Evolutionary conservation across 1,139 yeast genomes (phyloP).

Genomic region (Blastobotrys petasosporus): DNA sequence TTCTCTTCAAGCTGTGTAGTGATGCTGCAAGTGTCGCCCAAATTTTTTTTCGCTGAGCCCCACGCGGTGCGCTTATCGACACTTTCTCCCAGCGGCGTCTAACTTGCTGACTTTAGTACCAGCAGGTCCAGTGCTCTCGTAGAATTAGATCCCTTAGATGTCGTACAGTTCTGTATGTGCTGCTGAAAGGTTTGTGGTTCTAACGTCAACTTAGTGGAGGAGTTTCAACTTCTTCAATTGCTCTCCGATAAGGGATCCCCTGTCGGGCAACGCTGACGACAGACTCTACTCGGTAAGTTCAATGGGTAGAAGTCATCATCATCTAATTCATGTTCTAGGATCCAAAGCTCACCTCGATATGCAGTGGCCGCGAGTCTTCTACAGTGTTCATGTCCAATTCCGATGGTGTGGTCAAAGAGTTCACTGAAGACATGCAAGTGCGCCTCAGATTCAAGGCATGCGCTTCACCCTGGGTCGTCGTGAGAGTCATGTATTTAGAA

Average conservation of each 20-base stretch:
- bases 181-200: no score
- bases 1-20: constrained; percentile 2
- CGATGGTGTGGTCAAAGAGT: constrained; percentile 51
- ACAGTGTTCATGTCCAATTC: constrained; percentile 56
- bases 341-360: constrained; percentile 57
- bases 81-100: no score
- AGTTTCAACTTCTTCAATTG: constrained; percentile 85
- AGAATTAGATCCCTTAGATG: no score
- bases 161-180: no score
- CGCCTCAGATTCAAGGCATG: constrained; percentile 55
- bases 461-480: constrained; percentile 45
- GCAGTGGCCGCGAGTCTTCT: constrained; percentile 41
- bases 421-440: constrained; percentile 46
- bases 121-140: no score
- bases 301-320: background rate
- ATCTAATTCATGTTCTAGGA: constrained; percentile 37
- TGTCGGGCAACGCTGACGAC: constrained; percentile 47
- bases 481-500: constrained; percentile 46
- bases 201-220: constrained; percentile 49
- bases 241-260: constrained; percentile 80
- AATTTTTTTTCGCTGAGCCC: background rate
- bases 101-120: no score
- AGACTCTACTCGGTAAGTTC: constrained; percentile 55
- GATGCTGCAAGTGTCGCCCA: background rate
- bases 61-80: background rate